Evolutionary conservation across 2,329 filamentous ascomycete genomes (phyloP).

Genomic region (Pestalotiopsis sp.): DNA sequence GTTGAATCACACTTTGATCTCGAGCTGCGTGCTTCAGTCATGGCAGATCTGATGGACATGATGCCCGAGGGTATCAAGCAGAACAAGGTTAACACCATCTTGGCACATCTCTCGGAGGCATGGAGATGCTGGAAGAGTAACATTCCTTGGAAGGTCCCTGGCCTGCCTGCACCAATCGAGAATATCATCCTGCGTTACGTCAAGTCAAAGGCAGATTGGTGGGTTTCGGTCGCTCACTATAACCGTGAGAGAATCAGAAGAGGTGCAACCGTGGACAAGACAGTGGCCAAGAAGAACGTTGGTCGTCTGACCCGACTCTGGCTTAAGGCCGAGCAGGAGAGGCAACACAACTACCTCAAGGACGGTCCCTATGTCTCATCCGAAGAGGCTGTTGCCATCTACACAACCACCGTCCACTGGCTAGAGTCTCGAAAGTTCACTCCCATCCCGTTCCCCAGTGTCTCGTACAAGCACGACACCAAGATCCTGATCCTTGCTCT

Average conservation of each 20-base stretch:
- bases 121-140: slow-evolving; percentile 99
- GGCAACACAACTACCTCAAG: slow-evolving; percentile 99
- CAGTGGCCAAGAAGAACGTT: slow-evolving; percentile 98
- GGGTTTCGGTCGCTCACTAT: slow-evolving; percentile 98
- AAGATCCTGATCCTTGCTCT: slow-evolving; percentile 97
- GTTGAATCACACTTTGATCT: slow-evolving; percentile 98
- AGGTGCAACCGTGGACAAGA: slow-evolving; percentile 98
- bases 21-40: slow-evolving; percentile 94
- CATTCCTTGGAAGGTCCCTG: slow-evolving; percentile 99
- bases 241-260: slow-evolving; percentile 96
- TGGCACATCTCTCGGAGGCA: slow-evolving; percentile 96
- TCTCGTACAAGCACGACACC: slow-evolving; percentile 99
- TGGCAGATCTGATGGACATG: slow-evolving; percentile 99
- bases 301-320: slow-evolving; percentile 92
- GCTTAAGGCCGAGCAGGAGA: slow-evolving; percentile 97
- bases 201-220: slow-evolving; percentile 99
- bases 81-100: slow-evolving; percentile 97
- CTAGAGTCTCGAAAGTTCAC: slow-evolving; percentile 97
- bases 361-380: slow-evolving; percentile 98
- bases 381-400: slow-evolving; percentile 97
- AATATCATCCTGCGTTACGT: slow-evolving; percentile 99
- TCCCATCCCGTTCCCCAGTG: slow-evolving; percentile 96
- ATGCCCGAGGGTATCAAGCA: slow-evolving; percentile 99
- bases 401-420: slow-evolving; percentile 99
- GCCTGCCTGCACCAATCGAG: slow-evolving; percentile 93